A percentile compares a stretch with the other conserved stretches of the same genome.
Conservation (phyloP, 2,329 filamentous ascomycete species). For the Chaetomiaceae sp. region DNA sequence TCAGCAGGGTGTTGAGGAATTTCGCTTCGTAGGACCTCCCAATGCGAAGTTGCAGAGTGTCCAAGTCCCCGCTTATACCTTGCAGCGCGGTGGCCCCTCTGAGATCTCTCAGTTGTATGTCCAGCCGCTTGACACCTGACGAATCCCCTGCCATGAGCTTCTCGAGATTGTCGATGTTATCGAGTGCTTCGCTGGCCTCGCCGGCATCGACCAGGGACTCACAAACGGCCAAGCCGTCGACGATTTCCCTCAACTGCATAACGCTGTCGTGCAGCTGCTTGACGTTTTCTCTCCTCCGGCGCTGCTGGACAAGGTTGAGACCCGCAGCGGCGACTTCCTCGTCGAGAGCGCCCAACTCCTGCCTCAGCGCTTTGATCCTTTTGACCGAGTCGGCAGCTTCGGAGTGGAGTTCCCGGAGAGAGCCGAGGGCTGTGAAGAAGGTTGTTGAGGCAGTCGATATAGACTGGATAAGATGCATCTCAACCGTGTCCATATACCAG, state of each 20-base stretch:
- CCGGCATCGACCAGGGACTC: slow-evolving; percentile 77
- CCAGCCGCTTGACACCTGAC: slow-evolving; percentile 26
- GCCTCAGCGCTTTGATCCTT: slow-evolving; percentile 72
- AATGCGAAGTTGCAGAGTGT: slow-evolving; percentile 69
- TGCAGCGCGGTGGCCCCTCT: slow-evolving; percentile 72
- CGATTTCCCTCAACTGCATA: slow-evolving; percentile 71
- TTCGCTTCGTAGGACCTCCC: slow-evolving; percentile 80
- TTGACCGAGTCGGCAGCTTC: slow-evolving; percentile 89
- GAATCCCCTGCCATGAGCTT: slow-evolving; percentile 68
- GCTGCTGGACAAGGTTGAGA: slow-evolving; percentile 76
- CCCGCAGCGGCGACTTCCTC: slow-evolving; percentile 81
- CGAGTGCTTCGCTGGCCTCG: slow-evolving; percentile 74
- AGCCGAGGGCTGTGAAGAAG: slow-evolving; percentile 91
- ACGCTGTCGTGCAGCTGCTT: slow-evolving; percentile 76
- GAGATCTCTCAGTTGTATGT: slow-evolving; percentile 56
- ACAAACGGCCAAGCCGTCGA: slow-evolving; percentile 67
- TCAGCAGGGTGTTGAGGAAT: slow-evolving; percentile 71
- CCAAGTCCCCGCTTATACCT: slow-evolving; percentile 70
- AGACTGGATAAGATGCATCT: slow-evolving; percentile 91
- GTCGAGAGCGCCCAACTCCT: slow-evolving; percentile 75
- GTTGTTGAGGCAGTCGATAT: slow-evolving; percentile 94
- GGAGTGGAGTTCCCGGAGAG: slow-evolving; percentile 80
- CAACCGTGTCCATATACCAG: slow-evolving; percentile 99
- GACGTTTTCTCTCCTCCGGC: slow-evolving; percentile 76
- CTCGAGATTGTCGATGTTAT: slow-evolving; percentile 71